Percentiles rank a stretch among this genome's conserved stretches.
Evolutionary conservation across 2,329 filamentous ascomycete genomes (phyloP).

Genomic region (Trichoderma asperellum): DNA sequence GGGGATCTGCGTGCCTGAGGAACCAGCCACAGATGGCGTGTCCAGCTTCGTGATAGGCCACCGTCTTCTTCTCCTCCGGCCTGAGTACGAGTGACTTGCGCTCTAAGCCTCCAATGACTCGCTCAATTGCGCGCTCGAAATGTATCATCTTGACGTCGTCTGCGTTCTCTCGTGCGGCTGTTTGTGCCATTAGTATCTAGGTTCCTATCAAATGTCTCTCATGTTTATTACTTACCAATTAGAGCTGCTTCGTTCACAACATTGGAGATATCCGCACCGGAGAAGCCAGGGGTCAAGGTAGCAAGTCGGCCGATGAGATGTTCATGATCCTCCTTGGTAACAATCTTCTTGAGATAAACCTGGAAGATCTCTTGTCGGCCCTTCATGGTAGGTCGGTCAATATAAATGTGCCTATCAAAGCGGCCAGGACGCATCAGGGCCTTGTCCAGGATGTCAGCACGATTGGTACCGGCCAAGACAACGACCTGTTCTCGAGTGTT

Average conservation of each 20-base stretch:
- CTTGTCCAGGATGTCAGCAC: conserved; percentile 92
- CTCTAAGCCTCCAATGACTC: conserved; percentile 93
- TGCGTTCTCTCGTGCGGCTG: conserved; percentile 82
- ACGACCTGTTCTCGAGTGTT: conserved; percentile 96
- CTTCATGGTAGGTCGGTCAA: conserved; percentile 95
- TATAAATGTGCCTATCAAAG: conserved; percentile 94
- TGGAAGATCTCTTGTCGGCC: conserved; percentile 94
- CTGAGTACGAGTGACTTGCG: conserved; percentile 95
- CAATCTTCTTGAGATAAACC: conserved; percentile 92
- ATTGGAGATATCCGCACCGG: conserved; percentile 97
- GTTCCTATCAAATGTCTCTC: not conserved
- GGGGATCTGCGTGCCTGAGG: conserved; percentile 92
- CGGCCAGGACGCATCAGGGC: conserved; percentile 95
- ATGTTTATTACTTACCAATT: conserved; percentile 65
- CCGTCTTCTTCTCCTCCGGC: conserved; percentile 91
- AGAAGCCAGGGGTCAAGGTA: conserved; percentile 93
- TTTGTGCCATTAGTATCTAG: conserved; percentile 31
- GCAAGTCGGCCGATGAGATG: conserved; percentile 86
- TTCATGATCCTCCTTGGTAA: conserved; percentile 87
- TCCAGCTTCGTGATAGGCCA: conserved; percentile 97
- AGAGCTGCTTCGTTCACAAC: conserved; percentile 97
- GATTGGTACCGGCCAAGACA: conserved; percentile 93
- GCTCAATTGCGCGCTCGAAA: conserved; percentile 97
- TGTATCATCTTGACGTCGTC: conserved; percentile 83
- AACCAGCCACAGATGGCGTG: conserved; percentile 99